Evolutionary conservation across 116 monocot genomes (phyloP), one percentile per base, ranked within the genome.

Genomic region (Papilionanthe hybrid): DNA sequence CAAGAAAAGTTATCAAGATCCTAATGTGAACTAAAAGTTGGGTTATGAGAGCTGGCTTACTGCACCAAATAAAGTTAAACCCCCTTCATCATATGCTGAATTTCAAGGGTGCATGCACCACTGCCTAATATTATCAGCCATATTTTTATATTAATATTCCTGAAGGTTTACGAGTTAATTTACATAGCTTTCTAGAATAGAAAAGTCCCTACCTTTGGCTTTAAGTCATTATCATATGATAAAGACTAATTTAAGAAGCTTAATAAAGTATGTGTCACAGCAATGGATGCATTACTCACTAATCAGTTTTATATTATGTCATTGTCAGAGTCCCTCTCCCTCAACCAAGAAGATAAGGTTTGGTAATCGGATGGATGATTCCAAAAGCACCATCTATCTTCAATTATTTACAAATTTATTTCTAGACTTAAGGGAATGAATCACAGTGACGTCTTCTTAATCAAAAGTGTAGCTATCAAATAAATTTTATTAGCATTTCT

Each of bases 311-410:
- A 22, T 69, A 30, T 69, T 28, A 3, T 69, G 69, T 69, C 69
- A 9, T 32, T 32, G 37, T 37, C 69, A 37, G 15, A 69, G 69
- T 69, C 69, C 32, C 32, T 69, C 28, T 69, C 69, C 69, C 5
- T 27, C 69, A 28, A 69, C 69, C 1, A 37, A 69, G 69, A 13
- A 22, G 69, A 69, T 69, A 69, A 69, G 69, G 69, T 69, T 69
- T 32, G 69, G 69, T 69, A 32, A 69, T 28, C 5, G 32, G 69
- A 69, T 5, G 32, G 69, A 69, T 5, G 69, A 28, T 69, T 69
- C 69, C 69, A 32, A 63, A 63, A 63, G 63, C 5, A 23, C 23
- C 9, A 63, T 63, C 63, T 63, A 63, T 22, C 22, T 23, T 63
- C 23, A 63, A 63, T 22, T 22, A 22, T 25, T 63, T 63, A 9